Evolutionary conservation across 805 yeast species (phyloP).

Genomic region (Saturnispora hagleri): DNA sequence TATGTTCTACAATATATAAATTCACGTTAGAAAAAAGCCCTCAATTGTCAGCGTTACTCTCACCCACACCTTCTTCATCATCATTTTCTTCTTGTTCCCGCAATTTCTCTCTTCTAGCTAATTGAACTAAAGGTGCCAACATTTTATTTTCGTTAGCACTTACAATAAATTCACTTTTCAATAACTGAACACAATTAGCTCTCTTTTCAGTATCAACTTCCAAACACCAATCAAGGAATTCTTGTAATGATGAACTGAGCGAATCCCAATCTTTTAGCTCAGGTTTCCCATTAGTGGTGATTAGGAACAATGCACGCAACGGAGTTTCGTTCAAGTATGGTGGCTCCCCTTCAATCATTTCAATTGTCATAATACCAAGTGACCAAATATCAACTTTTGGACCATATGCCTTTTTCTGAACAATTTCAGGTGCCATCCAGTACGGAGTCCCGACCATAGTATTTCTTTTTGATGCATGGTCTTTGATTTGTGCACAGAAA

Average conservation of each 20-base stretch:
- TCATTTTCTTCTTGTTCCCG: constrained; percentile 20
- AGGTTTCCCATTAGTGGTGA: constrained; percentile 78
- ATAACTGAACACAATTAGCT: constrained; percentile 66
- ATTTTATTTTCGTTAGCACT: constrained; percentile 54
- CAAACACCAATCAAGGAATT: constrained; percentile 68
- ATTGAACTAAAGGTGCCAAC: constrained; percentile 64
- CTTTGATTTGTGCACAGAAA: constrained; percentile 74
- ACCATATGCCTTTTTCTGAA: constrained; percentile 69
- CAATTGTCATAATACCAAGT: constrained; percentile 77
- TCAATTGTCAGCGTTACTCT: background rate
- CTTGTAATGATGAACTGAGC: constrained; percentile 53
- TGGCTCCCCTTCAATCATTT: constrained; percentile 82
- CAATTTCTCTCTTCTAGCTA: constrained; percentile 58
- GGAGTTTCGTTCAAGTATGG: constrained; percentile 78
- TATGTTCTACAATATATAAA: background rate
- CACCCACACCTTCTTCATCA: background rate
- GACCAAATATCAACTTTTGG: constrained; percentile 82
- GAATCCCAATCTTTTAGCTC: constrained; percentile 66
- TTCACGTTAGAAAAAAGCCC: background rate
- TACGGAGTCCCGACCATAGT: constrained; percentile 87
- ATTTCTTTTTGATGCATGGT: constrained; percentile 61
- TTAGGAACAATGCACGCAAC: constrained; percentile 62
- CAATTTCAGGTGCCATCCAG: constrained; percentile 90
- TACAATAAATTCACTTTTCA: constrained; percentile 54
- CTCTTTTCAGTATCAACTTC: constrained; percentile 78